Evolutionary conservation across 2,329 filamentous ascomycete genomes (phyloP).

Genomic region (Fusarium transvaalense): DNA sequence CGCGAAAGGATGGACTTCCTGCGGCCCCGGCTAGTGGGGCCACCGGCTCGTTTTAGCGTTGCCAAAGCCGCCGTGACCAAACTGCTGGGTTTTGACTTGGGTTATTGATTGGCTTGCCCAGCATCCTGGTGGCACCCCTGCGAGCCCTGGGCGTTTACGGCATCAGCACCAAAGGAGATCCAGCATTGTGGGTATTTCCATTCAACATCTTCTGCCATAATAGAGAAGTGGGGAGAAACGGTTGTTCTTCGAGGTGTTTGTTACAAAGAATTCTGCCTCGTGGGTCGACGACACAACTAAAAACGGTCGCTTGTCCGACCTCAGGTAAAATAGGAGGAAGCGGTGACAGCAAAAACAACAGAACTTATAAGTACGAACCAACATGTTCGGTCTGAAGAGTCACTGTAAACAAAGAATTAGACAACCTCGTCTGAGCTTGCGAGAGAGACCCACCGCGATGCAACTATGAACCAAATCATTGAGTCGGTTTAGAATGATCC

Average conservation of each 20-base stretch:
- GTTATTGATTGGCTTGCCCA: constrained; percentile 43
- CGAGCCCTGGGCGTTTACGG: constrained; percentile 38
- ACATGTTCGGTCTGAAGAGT: constrained; percentile 4
- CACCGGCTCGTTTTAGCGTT: constrained; percentile 48
- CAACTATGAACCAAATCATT: background rate
- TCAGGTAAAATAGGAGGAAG: constrained; percentile 13
- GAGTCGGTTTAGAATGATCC: background rate
- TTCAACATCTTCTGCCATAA: background rate
- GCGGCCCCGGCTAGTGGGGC: constrained; percentile 44
- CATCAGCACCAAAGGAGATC: constrained; percentile 23
- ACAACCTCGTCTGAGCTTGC: background rate
- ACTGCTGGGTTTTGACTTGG: constrained; percentile 48
- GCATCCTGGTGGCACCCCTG: constrained; percentile 27
- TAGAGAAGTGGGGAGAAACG: constrained; percentile 14
- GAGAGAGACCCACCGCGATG: background rate
- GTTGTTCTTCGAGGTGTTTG: constrained; percentile 17
- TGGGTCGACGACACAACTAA: background rate
- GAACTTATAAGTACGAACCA: constrained; percentile 16
- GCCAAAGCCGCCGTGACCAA: constrained; percentile 52
- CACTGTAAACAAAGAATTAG: background rate
- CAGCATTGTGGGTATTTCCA: constrained; percentile 17
- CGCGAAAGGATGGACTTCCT: constrained; percentile 27
- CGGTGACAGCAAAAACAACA: constrained; percentile 4
- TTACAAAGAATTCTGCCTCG: constrained; percentile 12
- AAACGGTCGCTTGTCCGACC: constrained; percentile 3